Base-by-base conservation (phyloP, 140 eudicot genomes). In the Artemisia princeps region DNA sequence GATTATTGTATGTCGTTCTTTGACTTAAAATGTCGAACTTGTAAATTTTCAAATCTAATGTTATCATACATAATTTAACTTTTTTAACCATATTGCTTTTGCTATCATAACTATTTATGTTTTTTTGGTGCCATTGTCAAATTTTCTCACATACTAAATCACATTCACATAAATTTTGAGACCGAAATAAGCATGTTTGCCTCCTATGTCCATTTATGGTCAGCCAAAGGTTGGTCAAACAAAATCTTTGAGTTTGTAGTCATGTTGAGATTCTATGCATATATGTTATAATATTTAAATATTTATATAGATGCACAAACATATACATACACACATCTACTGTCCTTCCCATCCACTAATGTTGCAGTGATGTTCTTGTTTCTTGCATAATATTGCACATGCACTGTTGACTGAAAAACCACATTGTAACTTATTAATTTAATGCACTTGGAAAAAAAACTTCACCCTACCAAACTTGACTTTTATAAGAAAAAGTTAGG, bases 371-470 rank as follows among this genome's bases (percentile, higher is more conserved):
- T 57, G 67, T 67, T 72, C 54, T 75, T 74, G 77, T 82, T 65
- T 68, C 46, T 17, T 62, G 75, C 64, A 72, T 55, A 69, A 60
- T 55, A 74, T 56, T 51, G 84, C 96, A 88, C 90, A 85, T 88
- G 96, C 84, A 76, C 30, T 80, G 84, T 82, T 87, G 83, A 81
- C 84, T 76, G 67, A 51, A 15, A 77, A 80, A 78, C 76, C 80
- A 86, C 78, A 76, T 81, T 70, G 80, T 46, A 48, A 80, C 72
- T 72, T 56, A 44, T 46, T 74, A 66, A 74, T 19, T 69, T 74
- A 81, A 44, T 75, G 80, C 81, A 37, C 74, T 40, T 60, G 83
- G 72, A 81, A 76, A 75, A 44, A 70, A 49, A 60, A 62, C 42
- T 42, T 62, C 76, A 70, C 63, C 79, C 71, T 67, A 61, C 68